Evolutionary conservation across 2,329 filamentous ascomycete species (phyloP).

Genomic region (Beauveria rudraprayagi): DNA sequence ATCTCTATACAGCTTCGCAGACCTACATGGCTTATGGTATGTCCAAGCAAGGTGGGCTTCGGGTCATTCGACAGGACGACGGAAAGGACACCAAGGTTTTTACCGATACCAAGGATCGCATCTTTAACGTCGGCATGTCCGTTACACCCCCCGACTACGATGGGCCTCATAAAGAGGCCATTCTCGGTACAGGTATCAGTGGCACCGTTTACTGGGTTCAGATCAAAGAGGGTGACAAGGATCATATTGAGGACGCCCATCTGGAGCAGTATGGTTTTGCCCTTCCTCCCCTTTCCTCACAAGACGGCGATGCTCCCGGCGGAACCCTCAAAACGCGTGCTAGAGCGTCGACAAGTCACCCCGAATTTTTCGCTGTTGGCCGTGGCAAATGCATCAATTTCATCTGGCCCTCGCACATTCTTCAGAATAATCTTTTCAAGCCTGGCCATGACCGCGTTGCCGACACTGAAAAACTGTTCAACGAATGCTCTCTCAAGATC

Average conservation of each 20-base stretch:
- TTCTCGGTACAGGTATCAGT: constrained; percentile 88
- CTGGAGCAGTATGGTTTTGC: constrained; percentile 82
- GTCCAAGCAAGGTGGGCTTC: constrained; percentile 84
- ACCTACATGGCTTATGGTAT: constrained; percentile 92
- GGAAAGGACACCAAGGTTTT: constrained; percentile 89
- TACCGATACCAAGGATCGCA: constrained; percentile 81
- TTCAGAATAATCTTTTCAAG: constrained; percentile 56
- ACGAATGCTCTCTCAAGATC: constrained; percentile 84
- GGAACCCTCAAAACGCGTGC: constrained; percentile 94
- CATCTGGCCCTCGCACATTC: constrained; percentile 60
- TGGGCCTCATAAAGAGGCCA: constrained; percentile 61
- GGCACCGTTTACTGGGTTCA: constrained; percentile 95
- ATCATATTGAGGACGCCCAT: constrained; percentile 69
- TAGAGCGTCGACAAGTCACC: constrained; percentile 78
- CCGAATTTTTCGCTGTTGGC: constrained; percentile 90
- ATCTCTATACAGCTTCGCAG: constrained; percentile 79
- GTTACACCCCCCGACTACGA: constrained; percentile 51
- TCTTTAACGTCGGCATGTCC: constrained; percentile 88
- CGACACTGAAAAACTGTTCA: constrained; percentile 79
- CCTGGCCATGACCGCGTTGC: constrained; percentile 60
- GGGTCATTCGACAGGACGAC: constrained; percentile 90
- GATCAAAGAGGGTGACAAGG: constrained; percentile 67
- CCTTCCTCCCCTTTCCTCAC: constrained; percentile 75
- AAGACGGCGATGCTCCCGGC: constrained; percentile 84
- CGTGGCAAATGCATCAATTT: constrained; percentile 95